These are phyloP conservation scores for Ustilago shanxiensis DNA, from an alignment of 1,284 basidiomycete genomes.

Conservation along the genomic window DNA sequence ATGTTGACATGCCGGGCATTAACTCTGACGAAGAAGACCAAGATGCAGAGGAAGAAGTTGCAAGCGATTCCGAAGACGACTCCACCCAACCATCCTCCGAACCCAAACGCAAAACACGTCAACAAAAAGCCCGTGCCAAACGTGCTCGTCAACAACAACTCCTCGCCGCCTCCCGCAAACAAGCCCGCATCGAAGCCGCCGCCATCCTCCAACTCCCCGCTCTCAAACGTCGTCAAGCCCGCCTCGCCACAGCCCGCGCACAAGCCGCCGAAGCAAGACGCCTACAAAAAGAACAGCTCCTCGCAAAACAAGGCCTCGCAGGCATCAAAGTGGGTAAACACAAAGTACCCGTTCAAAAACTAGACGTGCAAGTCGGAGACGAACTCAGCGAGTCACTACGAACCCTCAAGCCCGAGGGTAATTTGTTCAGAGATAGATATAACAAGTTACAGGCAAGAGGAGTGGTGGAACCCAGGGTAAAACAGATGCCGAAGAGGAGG, in stretches of 20 bases:
- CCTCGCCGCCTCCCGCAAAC: conserved; percentile 35
- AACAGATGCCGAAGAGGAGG: conserved; percentile 22
- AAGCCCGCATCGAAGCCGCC: conserved; percentile 44
- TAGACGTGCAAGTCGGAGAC: conserved; percentile 88
- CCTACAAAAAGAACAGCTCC: conserved; percentile 31
- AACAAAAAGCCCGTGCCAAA: conserved; percentile 53
- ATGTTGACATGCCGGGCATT: conserved; percentile 33
- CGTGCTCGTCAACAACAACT: conserved; percentile 23
- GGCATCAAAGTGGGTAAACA: conserved; percentile 57
- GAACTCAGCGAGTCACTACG: conserved; percentile 89
- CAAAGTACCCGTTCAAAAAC: conserved; percentile 33
- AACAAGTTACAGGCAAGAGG: conserved; percentile 83
- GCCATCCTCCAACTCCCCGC: conserved; percentile 50
- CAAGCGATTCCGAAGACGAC: no score
- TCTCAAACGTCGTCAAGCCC: conserved; percentile 31
- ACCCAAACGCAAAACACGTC: conserved; percentile 56
- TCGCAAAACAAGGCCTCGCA: conserved; percentile 47
- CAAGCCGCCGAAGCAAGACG: conserved; percentile 40
- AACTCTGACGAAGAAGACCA: conserved; percentile 6
- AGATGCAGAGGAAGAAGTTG: conserved; percentile 13
- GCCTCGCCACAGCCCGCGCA: conserved; percentile 29
- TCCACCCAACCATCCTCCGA: conserved; percentile 12
- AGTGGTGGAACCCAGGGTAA: conserved; percentile 78
- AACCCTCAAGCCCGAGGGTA: conserved; percentile 90
- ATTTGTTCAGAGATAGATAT: conserved; percentile 90